A percentile compares a stretch with the other conserved stretches of the same genome.
Evolutionary conservation across 306 rosid genomes (phyloP).

Genomic region (Cucumis melo): DNA sequence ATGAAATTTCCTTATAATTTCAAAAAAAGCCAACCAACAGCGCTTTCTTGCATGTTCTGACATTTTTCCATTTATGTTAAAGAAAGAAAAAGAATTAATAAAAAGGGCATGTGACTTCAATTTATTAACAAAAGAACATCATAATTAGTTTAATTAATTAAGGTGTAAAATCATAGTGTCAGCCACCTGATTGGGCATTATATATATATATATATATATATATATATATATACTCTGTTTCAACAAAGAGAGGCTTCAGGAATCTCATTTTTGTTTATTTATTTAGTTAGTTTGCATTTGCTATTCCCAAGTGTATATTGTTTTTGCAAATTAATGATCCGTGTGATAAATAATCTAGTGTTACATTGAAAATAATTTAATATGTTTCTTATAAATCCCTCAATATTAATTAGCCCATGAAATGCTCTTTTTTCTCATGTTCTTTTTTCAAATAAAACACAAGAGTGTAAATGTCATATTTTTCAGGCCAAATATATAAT

Average conservation of each 20-base stretch:
- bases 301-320: not conserved
- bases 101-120: not conserved
- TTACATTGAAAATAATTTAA: not conserved
- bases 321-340: not conserved
- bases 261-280: not conserved
- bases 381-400: no score
- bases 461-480: no score
- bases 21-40: conserved; percentile 12
- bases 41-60: conserved; percentile 15
- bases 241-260: conserved; percentile 1
- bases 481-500: no score
- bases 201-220: not conserved
- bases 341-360: not conserved
- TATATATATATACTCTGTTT: not conserved
- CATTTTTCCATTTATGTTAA: not conserved
- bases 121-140: not conserved
- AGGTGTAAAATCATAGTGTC: conserved; percentile 17
- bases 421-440: not conserved
- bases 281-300: not conserved
- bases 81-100: not conserved
- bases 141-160: not conserved
- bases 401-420: no score
- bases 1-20: conserved; percentile 40
- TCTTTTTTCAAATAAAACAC: no score
- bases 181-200: conserved; percentile 20